Evolutionary conservation across 2,329 filamentous ascomycete genomes (phyloP).

Genomic region (Akanthomyces uredinophilus): DNA sequence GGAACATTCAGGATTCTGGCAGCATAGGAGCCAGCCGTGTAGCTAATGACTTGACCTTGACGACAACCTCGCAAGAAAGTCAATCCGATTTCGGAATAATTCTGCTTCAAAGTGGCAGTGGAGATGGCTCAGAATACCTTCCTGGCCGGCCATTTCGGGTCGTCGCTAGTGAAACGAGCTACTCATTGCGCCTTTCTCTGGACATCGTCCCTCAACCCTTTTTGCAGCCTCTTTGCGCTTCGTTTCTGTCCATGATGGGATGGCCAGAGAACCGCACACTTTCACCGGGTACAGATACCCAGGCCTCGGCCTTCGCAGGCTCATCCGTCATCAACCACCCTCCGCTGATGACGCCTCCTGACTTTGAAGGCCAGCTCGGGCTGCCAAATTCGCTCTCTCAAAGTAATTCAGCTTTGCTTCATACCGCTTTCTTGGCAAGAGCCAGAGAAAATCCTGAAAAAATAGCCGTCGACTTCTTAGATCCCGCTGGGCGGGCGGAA

Average conservation of each 20-base stretch:
- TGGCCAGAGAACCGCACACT: background rate
- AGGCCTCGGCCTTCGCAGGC: background rate
- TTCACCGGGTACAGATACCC: background rate
- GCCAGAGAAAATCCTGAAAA: background rate
- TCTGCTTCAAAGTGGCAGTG: background rate
- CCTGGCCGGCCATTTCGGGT: background rate
- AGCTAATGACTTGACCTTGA: background rate
- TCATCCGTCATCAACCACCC: background rate
- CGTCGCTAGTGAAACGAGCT: background rate
- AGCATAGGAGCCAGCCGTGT: background rate
- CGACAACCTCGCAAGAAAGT: background rate
- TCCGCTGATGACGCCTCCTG: background rate
- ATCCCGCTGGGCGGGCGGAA: background rate
- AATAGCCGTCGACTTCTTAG: conserved; percentile 2
- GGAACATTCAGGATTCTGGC: background rate
- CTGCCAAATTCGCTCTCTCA: background rate
- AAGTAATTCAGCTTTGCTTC: background rate
- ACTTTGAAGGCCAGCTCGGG: background rate
- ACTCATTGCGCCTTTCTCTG: conserved; percentile 1
- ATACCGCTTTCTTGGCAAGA: background rate
- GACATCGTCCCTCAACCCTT: background rate
- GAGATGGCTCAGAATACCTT: background rate
- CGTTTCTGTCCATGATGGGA: background rate
- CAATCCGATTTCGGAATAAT: background rate
- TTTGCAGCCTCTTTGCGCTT: background rate